These are phyloP conservation scores for Pseudopediastrum boryanum DNA, from an alignment of 139 green algal genomes.

Conservation along the genomic window DNA sequence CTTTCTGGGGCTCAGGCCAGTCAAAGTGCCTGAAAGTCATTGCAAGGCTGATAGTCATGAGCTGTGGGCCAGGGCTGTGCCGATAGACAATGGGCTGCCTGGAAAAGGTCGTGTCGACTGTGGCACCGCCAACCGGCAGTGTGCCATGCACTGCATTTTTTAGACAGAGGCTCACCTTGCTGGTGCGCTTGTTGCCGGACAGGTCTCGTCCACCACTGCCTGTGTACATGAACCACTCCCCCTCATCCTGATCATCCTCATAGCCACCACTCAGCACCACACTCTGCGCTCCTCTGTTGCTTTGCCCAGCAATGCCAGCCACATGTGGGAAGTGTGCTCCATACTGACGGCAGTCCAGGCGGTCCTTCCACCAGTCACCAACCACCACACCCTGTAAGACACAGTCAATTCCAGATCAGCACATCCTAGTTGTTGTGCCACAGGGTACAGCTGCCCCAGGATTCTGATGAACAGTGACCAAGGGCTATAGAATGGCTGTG, in stretches of 20 bases:
- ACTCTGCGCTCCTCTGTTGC: conserved; percentile 64
- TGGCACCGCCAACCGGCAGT: too few species aligned
- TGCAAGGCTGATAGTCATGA: too few species aligned
- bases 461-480: too few species aligned
- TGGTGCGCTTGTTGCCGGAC: conserved; percentile 95
- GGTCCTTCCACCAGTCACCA: conserved; percentile 88
- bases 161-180: conserved; percentile 64
- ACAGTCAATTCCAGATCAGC: too few species aligned
- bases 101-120: too few species aligned
- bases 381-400: conserved; percentile 77
- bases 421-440: too few species aligned
- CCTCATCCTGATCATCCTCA: conserved; percentile 92
- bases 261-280: conserved; percentile 81
- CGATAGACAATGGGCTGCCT: too few species aligned
- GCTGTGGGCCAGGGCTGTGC: too few species aligned
- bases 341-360: conserved; percentile 95
- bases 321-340: conserved; percentile 96
- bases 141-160: conserved; percentile 78
- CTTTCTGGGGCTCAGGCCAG: too few species aligned
- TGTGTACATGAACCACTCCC: conserved; percentile 98
- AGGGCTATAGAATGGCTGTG: too few species aligned
- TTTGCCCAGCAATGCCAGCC: conserved; percentile 94
- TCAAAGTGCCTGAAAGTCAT: too few species aligned
- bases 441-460: too few species aligned
- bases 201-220: conserved; percentile 87